Evolutionary conservation across 2,329 filamentous ascomycete species (phyloP), one percentile per base, ranked within the genome.

Genomic region (Neobulgaria alba): DNA sequence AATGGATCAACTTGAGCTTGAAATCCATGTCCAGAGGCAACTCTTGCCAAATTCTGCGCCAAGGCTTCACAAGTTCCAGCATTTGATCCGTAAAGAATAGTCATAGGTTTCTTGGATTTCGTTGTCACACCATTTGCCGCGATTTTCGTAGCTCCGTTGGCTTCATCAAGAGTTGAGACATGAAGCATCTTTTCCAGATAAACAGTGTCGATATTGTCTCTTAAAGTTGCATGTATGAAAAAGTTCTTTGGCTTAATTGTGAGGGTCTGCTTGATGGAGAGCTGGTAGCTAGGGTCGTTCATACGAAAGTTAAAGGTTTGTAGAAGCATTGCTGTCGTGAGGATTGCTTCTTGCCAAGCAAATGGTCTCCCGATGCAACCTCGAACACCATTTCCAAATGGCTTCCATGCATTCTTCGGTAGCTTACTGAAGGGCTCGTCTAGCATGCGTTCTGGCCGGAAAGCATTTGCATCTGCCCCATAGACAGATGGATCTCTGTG

Each of bases 301-400:
- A 78, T 59, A 36, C 67, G 65, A 43, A 86, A 75, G 49, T 83
- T 73, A 62, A 87, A 85, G 52, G 80, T 83, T 52, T 86, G 82
- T 42, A 87, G 65, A 10, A 85, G 57, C 51, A 82, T 69, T 0
- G 77, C 75, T 50, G 78, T 65, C 7, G 72, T 69, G 1, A 85
- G 62, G 4, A 82, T 57, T 2, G 73, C 69, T 60, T 89, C 84
- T 55, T 89, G 83, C 78, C 79, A 83, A 1, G 83, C 82, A 56
- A 88, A 88, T 0, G 75, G 69, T 1, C 82, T 67, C 3, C 84
- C 84, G 45, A 88, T 87, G 51, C 83, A 89, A 1, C 67, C 79
- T 39, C 84, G 66, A 47, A 72, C 67, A 1, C 83, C 83, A 43
- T 83, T 82, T 1, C 84, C 85, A 51, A 88, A 89, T 3, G 84